Evolutionary conservation across 495 filamentous ascomycete genomes (phyloP).

Genomic region (Tricharina praecox): DNA sequence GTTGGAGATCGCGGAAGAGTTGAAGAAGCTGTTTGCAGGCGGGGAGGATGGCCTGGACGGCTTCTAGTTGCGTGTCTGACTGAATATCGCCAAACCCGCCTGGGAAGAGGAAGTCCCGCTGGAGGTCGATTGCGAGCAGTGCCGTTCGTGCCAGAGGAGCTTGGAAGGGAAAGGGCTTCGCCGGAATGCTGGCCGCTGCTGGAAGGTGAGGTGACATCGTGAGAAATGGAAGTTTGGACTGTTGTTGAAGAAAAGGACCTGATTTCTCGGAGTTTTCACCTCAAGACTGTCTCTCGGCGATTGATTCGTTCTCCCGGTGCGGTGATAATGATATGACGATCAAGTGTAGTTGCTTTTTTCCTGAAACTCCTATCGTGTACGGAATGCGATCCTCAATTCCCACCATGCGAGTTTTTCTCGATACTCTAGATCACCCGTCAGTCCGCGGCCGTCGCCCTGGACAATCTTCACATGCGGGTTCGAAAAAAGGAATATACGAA

Average conservation of each 20-base stretch:
- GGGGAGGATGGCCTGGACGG: constrained; percentile 1
- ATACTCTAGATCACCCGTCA: too few species aligned
- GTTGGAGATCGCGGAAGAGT: constrained; percentile 39
- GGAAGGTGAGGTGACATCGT: background rate
- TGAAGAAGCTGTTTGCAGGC: constrained; percentile 33
- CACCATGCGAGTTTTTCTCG: too few species aligned
- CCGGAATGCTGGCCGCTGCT: constrained; percentile 18
- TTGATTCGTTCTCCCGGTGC: too few species aligned
- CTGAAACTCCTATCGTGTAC: too few species aligned
- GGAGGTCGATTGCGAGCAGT: constrained; percentile 30
- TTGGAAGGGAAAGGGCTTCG: constrained; percentile 28
- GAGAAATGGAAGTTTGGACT: background rate
- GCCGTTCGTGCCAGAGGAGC: constrained; percentile 28
- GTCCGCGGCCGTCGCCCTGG: too few species aligned
- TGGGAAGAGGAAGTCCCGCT: constrained; percentile 28
- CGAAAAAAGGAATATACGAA: too few species aligned
- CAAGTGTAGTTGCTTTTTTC: background rate
- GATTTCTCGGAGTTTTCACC: too few species aligned
- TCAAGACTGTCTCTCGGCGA: too few species aligned
- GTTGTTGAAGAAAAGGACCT: background rate
- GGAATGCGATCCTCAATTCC: too few species aligned
- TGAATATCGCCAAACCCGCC: constrained; percentile 27
- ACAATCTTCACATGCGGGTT: too few species aligned
- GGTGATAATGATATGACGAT: background rate
- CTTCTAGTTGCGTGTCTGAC: constrained; percentile 5